A percentile compares a stretch with the other conserved stretches of the same genome.
These are phyloP conservation scores for Syncephalis plumigaleata DNA, from an alignment of 371 early-diverging fungal genomes.

Conservation along the genomic window DNA sequence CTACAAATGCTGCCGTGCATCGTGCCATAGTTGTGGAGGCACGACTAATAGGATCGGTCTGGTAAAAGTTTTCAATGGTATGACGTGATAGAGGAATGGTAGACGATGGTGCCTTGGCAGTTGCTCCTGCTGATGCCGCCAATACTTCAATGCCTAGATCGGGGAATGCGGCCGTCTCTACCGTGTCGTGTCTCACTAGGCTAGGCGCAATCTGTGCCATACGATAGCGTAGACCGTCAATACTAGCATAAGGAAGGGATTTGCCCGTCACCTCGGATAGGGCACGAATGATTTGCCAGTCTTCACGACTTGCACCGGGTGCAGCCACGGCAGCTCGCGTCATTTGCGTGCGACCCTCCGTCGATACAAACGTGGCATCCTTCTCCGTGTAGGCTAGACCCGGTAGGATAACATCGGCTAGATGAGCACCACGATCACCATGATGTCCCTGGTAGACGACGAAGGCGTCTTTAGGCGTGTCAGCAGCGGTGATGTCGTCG, in stretches of 20 bases:
- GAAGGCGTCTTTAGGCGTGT: conserved; percentile 80
- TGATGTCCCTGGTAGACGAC: conserved; percentile 98
- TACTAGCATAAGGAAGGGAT: conserved; percentile 78
- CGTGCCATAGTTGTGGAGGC: conserved; percentile 95
- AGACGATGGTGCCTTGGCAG: conserved; percentile 12
- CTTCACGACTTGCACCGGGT: conserved; percentile 85
- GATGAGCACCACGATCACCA: conserved; percentile 89
- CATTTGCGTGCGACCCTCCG: conserved; percentile 86
- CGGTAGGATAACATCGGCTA: conserved; percentile 90
- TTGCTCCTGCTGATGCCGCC: conserved; percentile 22
- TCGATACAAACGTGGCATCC: conserved; percentile 85
- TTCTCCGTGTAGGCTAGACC: conserved; percentile 96
- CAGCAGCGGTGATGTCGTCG: conserved; percentile 56
- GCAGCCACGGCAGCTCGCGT: conserved; percentile 86
- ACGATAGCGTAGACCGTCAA: conserved; percentile 62
- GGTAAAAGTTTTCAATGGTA: conserved; percentile 76
- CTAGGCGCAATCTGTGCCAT: conserved; percentile 75
- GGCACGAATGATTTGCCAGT: conserved; percentile 96
- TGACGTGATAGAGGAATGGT: conserved; percentile 1
- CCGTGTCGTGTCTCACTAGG: conserved; percentile 52
- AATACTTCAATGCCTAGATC: conserved; percentile 42
- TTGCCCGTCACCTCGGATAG: conserved; percentile 78
- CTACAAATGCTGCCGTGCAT: conserved; percentile 50
- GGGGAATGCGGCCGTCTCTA: conserved; percentile 35
- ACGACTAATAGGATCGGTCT: conserved; percentile 85